These are phyloP conservation scores for Hevea brasiliensis DNA, from an alignment of 345 rosid genomes.

Conservation along the genomic window DNA sequence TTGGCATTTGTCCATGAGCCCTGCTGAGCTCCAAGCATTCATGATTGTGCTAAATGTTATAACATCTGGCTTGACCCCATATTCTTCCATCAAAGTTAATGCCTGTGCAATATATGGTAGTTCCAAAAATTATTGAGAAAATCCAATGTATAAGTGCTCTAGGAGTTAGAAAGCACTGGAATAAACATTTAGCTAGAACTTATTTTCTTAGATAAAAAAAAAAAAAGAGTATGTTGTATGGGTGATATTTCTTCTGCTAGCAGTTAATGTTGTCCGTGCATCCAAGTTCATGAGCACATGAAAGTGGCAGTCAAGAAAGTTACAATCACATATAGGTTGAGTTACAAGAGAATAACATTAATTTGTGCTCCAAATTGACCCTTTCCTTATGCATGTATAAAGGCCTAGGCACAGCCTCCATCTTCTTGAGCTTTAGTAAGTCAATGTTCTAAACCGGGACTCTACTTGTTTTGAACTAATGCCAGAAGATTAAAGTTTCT, in stretches of 20 bases:
- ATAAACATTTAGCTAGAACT: not conserved
- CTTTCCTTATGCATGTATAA: too few relatives aligned
- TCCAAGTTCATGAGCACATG: not conserved
- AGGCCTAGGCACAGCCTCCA: too few relatives aligned
- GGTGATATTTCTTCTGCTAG: too few relatives aligned
- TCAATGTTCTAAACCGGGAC: too few relatives aligned
- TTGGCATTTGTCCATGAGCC: slow-evolving; percentile 77
- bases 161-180: not conserved
- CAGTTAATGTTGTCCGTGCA: not conserved
- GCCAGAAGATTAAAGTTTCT: not conserved
- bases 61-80: slow-evolving; percentile 71
- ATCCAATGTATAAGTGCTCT: not conserved
- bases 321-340: too few relatives aligned
- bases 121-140: not conserved
- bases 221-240: too few relatives aligned
- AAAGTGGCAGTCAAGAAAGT: not conserved
- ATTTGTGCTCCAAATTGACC: too few relatives aligned
- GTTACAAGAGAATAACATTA: too few relatives aligned
- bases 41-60: slow-evolving; percentile 88
- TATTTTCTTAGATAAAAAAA: not conserved
- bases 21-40: slow-evolving; percentile 89
- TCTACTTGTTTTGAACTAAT: not conserved
- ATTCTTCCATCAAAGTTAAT: slow-evolving; percentile 67
- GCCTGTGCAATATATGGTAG: slow-evolving; percentile 39
- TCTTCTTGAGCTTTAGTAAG: too few relatives aligned